Conservation (phyloP, 768 basidiomycete genomes). For the Russula emetica region DNA sequence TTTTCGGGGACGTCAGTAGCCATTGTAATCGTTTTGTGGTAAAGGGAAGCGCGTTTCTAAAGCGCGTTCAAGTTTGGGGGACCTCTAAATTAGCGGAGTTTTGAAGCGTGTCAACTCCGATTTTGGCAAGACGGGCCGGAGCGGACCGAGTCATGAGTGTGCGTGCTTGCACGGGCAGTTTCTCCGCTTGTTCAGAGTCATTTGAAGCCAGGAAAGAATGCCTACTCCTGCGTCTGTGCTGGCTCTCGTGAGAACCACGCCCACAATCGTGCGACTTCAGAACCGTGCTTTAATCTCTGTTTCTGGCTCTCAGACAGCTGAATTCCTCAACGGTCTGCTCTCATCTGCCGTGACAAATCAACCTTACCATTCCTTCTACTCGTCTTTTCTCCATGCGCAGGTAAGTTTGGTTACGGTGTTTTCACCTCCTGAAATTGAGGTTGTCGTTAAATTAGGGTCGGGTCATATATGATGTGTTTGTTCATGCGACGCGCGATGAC, state of each 20-base stretch:
- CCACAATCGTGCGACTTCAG: slow-evolving; percentile 54
- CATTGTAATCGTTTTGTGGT: slow-evolving; percentile 4
- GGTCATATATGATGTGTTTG: slow-evolving; percentile 83
- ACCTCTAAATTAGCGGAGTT: slow-evolving; percentile 2
- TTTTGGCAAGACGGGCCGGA: neutral
- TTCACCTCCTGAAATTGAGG: slow-evolving; percentile 21
- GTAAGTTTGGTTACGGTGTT: slow-evolving; percentile 38
- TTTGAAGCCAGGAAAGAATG: slow-evolving; percentile 16
- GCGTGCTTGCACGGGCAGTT: neutral
- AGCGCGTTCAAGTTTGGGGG: neutral
- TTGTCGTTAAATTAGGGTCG: slow-evolving; percentile 57
- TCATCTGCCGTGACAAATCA: slow-evolving; percentile 46
- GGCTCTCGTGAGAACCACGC: slow-evolving; percentile 42
- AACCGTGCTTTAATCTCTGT: slow-evolving; percentile 69
- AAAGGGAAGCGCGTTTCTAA: slow-evolving; percentile 1
- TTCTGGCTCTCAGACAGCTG: slow-evolving; percentile 72
- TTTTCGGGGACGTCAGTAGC: slow-evolving; percentile 18
- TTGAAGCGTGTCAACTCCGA: slow-evolving; percentile 25
- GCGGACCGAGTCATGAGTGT: neutral
- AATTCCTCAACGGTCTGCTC: slow-evolving; percentile 78
- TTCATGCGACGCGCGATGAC: slow-evolving; percentile 56
- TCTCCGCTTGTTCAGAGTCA: neutral
- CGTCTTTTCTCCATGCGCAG: slow-evolving; percentile 76
- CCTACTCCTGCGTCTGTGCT: slow-evolving; percentile 41
- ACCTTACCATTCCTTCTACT: slow-evolving; percentile 55